These are phyloP conservation scores for Quercus engelmannii DNA, from an alignment of 306 rosid species.

Conservation along the genomic window DNA sequence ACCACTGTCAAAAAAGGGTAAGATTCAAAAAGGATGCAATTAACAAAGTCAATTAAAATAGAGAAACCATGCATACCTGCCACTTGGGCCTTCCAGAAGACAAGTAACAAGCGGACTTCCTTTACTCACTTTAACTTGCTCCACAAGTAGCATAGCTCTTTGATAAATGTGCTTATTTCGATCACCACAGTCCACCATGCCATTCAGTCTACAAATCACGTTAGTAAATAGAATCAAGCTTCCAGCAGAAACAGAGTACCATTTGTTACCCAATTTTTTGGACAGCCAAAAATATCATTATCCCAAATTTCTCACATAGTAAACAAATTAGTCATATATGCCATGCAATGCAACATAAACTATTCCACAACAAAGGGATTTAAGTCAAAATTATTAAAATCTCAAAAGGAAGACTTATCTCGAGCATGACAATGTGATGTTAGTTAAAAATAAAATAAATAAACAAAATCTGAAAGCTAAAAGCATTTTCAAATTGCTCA, in stretches of 20 bases:
- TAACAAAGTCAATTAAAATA: slow-evolving; percentile 16
- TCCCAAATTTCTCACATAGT: background rate
- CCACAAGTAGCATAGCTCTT: slow-evolving; percentile 83
- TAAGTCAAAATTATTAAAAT: background rate
- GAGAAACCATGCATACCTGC: slow-evolving; percentile 58
- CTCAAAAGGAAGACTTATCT: background rate
- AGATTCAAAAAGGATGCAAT: slow-evolving; percentile 30
- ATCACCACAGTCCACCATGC: slow-evolving; percentile 88
- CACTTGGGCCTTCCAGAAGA: slow-evolving; percentile 92
- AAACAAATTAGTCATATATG: background rate
- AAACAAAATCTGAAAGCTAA: slow-evolving; percentile 3
- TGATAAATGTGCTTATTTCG: slow-evolving; percentile 77
- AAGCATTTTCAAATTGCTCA: background rate
- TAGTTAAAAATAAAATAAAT: slow-evolving; percentile 1
- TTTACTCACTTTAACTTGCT: slow-evolving; percentile 92
- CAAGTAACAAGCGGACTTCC: slow-evolving; percentile 94
- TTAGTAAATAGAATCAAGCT: background rate
- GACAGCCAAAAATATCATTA: background rate
- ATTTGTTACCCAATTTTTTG: background rate
- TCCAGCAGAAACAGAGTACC: background rate
- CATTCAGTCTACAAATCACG: slow-evolving; percentile 61
- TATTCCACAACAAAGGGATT: background rate
- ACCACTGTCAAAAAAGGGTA: slow-evolving; percentile 63
- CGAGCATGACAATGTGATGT: background rate
- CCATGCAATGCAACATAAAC: background rate